Evolutionary conservation across 208 protist species (phyloP).

Genomic region (Crithidia mellificae): DNA sequence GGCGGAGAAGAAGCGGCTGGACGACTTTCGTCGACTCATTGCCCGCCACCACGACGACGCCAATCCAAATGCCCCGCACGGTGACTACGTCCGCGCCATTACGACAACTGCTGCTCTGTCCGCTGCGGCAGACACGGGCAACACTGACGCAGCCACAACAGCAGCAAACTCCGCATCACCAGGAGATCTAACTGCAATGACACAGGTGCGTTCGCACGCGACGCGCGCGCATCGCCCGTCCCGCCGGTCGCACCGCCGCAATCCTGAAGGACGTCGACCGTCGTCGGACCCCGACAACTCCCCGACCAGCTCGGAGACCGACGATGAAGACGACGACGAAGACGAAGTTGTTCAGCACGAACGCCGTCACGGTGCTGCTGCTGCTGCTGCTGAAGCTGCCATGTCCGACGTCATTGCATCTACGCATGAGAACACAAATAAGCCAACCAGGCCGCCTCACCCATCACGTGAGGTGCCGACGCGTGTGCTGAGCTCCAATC

Average conservation of each 20-base stretch:
- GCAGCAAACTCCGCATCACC: too few relatives aligned
- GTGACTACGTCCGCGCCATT: slow-evolving; percentile 32
- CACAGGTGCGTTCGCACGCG: neutral
- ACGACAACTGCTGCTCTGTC: slow-evolving; percentile 26
- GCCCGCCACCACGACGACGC: slow-evolving; percentile 16
- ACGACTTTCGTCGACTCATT: slow-evolving; percentile 78
- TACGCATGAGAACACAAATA: slow-evolving; percentile 4
- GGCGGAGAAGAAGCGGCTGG: slow-evolving; percentile 71
- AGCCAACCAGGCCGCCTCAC: neutral
- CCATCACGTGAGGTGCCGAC: neutral
- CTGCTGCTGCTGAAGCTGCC: neutral
- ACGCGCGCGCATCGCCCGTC: neutral
- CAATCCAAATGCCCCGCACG: slow-evolving; percentile 3
- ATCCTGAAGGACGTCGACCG: neutral
- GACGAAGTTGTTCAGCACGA: too few relatives aligned
- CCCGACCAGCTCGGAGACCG: slow-evolving; percentile 35
- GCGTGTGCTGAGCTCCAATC: slow-evolving; percentile 33
- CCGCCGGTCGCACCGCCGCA: neutral
- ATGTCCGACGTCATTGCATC: neutral
- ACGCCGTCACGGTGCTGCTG: neutral
- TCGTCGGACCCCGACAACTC: slow-evolving; percentile 31
- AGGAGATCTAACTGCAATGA: too few relatives aligned
- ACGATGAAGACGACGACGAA: neutral
- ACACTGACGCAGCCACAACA: neutral
- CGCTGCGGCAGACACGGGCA: slow-evolving; percentile 15